Evolutionary conservation across 2,329 filamentous ascomycete genomes (phyloP).

Genomic region (Rutstroemia sydowiana): DNA sequence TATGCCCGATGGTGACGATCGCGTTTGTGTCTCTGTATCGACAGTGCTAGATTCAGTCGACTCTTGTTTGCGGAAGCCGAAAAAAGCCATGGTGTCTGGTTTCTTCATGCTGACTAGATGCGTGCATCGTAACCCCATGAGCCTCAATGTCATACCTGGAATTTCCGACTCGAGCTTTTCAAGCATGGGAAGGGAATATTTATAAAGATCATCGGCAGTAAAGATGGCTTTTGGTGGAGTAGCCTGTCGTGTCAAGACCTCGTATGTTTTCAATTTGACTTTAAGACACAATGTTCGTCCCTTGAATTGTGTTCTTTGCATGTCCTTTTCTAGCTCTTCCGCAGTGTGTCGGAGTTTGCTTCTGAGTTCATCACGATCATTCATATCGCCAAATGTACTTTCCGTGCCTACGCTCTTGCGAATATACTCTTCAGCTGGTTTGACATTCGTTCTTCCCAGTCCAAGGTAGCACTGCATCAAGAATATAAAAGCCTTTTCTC

Average conservation of each 20-base stretch:
- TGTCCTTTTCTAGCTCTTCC: constrained; percentile 79
- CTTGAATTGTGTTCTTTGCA: constrained; percentile 72
- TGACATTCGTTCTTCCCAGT: constrained; percentile 74
- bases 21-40: constrained; percentile 15
- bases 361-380: constrained; percentile 57
- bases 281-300: constrained; percentile 89
- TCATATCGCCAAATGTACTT: constrained; percentile 79
- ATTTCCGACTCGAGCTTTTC: constrained; percentile 77
- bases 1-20: constrained; percentile 10
- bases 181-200: constrained; percentile 73
- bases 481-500: constrained; percentile 85
- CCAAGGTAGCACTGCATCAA: constrained; percentile 79
- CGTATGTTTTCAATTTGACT: constrained; percentile 88
- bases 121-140: constrained; percentile 86
- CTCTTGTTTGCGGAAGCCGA: constrained; percentile 49
- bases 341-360: constrained; percentile 76
- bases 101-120: constrained; percentile 83
- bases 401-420: constrained; percentile 93
- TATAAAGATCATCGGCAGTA: constrained; percentile 75
- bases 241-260: constrained; percentile 78
- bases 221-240: constrained; percentile 65
- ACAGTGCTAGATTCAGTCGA: constrained; percentile 13
- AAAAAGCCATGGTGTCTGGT: constrained; percentile 68
- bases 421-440: constrained; percentile 82
- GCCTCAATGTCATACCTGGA: constrained; percentile 66